Evolutionary conservation across 306 rosid genomes (phyloP).

Genomic region (Dalbergia oliveri): DNA sequence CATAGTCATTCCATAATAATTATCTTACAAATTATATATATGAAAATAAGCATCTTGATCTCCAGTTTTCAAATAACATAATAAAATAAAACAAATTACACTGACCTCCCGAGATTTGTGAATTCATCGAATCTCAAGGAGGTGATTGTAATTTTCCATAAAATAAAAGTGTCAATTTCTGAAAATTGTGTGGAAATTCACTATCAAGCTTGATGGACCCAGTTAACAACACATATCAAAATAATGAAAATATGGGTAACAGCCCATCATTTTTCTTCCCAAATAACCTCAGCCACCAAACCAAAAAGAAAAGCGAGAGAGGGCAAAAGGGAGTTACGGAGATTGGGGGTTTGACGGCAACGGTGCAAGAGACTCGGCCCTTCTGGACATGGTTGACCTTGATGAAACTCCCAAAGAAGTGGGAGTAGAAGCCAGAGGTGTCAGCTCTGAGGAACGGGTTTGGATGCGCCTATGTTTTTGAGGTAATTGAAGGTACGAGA

Average conservation of each 20-base stretch:
- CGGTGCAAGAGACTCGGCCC: slow-evolving; percentile 48
- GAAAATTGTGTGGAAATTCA: background rate
- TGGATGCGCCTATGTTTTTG: background rate
- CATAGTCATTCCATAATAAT: background rate
- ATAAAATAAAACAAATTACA: no score
- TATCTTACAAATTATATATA: background rate
- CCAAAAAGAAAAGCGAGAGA: background rate
- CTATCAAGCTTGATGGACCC: background rate
- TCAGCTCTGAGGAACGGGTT: slow-evolving; percentile 42
- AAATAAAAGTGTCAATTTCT: background rate
- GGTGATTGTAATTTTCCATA: background rate
- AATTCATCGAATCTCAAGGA: no score
- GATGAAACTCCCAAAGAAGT: slow-evolving; percentile 33
- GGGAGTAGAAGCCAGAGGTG: slow-evolving; percentile 36
- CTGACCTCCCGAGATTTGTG: no score
- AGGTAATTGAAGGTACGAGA: background rate
- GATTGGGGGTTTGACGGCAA: slow-evolving; percentile 40
- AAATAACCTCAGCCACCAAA: slow-evolving; percentile 16
- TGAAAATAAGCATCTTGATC: no score
- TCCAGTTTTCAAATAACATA: no score
- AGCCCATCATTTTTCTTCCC: background rate
- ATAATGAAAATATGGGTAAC: background rate
- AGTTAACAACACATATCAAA: background rate
- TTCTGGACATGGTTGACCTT: slow-evolving; percentile 35
- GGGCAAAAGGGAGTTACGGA: slow-evolving; percentile 21